A percentile compares a stretch with the other conserved stretches of the same genome.
These are phyloP conservation scores for Nematocida sp. DNA, from an alignment of 371 early-diverging fungal genomes.

Conservation along the genomic window DNA sequence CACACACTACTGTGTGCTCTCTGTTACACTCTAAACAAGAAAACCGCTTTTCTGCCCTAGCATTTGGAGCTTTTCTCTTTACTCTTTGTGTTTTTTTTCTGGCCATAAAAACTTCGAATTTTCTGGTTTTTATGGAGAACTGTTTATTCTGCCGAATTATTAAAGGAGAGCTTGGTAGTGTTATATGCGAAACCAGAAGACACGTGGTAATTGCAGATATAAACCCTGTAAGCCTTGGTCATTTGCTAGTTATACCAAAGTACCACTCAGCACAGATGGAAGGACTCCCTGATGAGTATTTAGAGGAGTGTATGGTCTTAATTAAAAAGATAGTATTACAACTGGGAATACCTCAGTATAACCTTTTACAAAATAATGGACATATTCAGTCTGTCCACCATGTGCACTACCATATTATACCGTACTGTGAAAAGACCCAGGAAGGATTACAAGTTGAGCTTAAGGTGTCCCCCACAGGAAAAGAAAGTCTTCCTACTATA, in stretches of 20 bases:
- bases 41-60: constrained; percentile 37
- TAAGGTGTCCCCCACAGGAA: constrained; percentile 1
- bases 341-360: constrained; percentile 63
- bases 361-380: constrained; percentile 70
- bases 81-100: constrained; percentile 44
- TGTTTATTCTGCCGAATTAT: constrained; percentile 68
- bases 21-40: constrained; percentile 56
- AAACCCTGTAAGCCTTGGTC: constrained; percentile 64
- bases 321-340: constrained; percentile 56
- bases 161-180: constrained; percentile 33
- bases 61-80: neutral
- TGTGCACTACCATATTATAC: constrained; percentile 70
- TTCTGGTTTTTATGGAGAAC: constrained; percentile 29
- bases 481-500: neutral
- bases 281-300: constrained; percentile 43
- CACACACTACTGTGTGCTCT: constrained; percentile 38
- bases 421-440: constrained; percentile 53
- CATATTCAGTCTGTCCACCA: constrained; percentile 67
- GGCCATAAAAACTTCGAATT: constrained; percentile 43
- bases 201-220: constrained; percentile 66
- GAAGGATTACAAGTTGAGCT: constrained; percentile 53
- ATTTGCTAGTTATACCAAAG: constrained; percentile 69
- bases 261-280: constrained; percentile 59
- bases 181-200: constrained; percentile 60
- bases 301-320: constrained; percentile 33